Evolutionary conservation across 2,329 filamentous ascomycete genomes (phyloP).

Genomic region (Lasiodiplodia sp.): DNA sequence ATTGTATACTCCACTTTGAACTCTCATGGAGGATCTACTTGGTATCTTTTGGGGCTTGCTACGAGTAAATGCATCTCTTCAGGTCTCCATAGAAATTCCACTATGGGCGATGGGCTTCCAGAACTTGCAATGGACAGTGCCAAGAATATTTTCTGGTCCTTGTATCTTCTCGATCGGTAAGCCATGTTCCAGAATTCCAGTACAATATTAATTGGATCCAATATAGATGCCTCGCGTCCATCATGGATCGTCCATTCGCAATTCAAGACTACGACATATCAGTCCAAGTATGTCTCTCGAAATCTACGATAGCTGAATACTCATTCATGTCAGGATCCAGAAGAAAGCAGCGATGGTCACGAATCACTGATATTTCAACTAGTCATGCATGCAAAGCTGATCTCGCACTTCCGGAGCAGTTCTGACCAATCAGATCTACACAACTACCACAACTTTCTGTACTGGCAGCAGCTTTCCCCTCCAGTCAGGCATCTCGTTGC

Average conservation of each 20-base stretch:
- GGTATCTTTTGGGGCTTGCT: not conserved
- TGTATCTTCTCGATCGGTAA: not conserved
- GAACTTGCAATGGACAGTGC: not conserved
- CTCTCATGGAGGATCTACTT: not conserved
- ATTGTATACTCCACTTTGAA: not conserved
- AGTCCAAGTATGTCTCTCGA: not conserved
- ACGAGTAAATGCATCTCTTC: constrained; percentile 9
- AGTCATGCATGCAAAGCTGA: constrained; percentile 2
- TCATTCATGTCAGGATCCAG: not conserved
- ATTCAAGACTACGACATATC: constrained; percentile 1
- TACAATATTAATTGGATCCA: no score
- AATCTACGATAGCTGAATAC: no score
- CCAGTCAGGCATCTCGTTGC: not conserved
- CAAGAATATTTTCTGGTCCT: not conserved
- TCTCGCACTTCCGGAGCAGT: not conserved
- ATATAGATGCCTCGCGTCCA: no score
- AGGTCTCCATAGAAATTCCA: not conserved
- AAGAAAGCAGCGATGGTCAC: not conserved
- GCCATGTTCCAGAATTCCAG: not conserved
- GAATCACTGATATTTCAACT: not conserved
- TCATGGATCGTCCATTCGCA: not conserved
- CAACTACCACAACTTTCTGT: constrained; percentile 1
- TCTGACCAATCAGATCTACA: not conserved
- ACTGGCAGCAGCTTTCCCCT: not conserved
- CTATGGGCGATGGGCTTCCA: not conserved